Conservation (phyloP, 306 rosid species). For the Glycine soja region DNA sequence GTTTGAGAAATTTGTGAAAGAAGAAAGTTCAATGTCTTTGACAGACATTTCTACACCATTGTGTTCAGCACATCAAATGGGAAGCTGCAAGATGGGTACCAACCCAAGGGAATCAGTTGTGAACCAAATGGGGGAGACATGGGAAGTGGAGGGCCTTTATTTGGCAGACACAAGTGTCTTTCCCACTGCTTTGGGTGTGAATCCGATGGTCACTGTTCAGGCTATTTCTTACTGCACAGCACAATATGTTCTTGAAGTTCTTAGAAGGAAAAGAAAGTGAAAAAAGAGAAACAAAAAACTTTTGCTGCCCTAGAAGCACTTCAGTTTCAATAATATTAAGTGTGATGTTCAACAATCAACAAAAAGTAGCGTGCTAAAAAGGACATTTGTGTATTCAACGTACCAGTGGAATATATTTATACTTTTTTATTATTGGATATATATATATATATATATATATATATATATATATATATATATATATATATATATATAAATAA, state of each 20-base stretch:
- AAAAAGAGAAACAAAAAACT: background rate
- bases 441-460: no score
- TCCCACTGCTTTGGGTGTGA: conserved; percentile 86
- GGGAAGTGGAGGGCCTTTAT: conserved; percentile 80
- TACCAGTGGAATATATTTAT: background rate
- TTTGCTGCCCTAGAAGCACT: background rate
- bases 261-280: conserved; percentile 53
- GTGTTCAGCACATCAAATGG: conserved; percentile 90
- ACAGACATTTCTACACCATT: conserved; percentile 57
- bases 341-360: background rate
- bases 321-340: background rate
- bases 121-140: conserved; percentile 76
- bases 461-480: no score
- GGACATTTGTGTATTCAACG: background rate
- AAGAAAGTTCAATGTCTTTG: conserved; percentile 66
- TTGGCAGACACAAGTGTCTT: conserved; percentile 82
- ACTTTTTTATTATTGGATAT: background rate
- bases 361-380: background rate
- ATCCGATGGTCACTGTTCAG: conserved; percentile 86
- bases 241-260: conserved; percentile 69
- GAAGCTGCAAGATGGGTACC: conserved; percentile 82
- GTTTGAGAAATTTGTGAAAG: conserved; percentile 72
- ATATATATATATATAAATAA: no score
- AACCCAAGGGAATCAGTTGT: conserved; percentile 64
- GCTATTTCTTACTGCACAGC: conserved; percentile 88